Percentiles rank a stretch among this genome's conserved stretches.
phyloP scores from a whole-genome alignment of 768 basidiomycete species.

The Floccularia luteovirens region DNA sequence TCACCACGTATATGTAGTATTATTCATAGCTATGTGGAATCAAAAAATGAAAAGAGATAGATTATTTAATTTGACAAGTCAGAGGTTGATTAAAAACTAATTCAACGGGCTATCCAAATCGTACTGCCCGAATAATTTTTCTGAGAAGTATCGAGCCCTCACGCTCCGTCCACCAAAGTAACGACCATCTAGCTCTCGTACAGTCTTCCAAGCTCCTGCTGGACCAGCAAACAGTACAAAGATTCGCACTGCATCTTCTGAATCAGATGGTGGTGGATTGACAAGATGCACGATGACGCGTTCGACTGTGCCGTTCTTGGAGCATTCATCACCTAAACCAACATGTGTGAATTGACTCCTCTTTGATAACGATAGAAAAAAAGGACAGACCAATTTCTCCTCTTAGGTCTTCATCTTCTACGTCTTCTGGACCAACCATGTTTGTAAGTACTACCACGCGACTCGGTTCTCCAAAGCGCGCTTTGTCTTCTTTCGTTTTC shows the following conservation, averaged over 20 bases:
- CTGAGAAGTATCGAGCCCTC: slow-evolving; percentile 76
- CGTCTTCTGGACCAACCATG: slow-evolving; percentile 80
- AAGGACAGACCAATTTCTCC: slow-evolving; percentile 74
- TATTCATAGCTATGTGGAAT: not conserved
- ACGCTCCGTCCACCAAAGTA: slow-evolving; percentile 87
- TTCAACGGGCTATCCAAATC: slow-evolving; percentile 39
- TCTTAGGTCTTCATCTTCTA: slow-evolving; percentile 76
- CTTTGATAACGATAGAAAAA: slow-evolving; percentile 1
- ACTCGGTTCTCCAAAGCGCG: slow-evolving; percentile 83
- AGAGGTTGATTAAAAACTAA: slow-evolving; percentile 9
- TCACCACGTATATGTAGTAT: not conserved
- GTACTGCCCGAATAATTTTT: slow-evolving; percentile 40
- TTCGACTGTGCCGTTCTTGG: slow-evolving; percentile 88
- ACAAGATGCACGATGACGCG: slow-evolving; percentile 80
- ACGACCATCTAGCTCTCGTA: slow-evolving; percentile 87
- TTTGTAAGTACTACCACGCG: slow-evolving; percentile 87
- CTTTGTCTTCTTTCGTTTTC: slow-evolving; percentile 67
- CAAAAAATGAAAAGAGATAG: not conserved
- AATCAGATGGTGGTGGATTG: slow-evolving; percentile 53
- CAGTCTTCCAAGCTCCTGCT: slow-evolving; percentile 93
- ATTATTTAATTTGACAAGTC: not conserved
- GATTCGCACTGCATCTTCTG: slow-evolving; percentile 83
- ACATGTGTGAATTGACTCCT: not conserved
- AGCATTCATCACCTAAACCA: slow-evolving; percentile 74
- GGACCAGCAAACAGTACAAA: slow-evolving; percentile 90